phyloP scores from a whole-genome alignment of 1,284 basidiomycete species.

The Mrakiaceae sp. region DNA sequence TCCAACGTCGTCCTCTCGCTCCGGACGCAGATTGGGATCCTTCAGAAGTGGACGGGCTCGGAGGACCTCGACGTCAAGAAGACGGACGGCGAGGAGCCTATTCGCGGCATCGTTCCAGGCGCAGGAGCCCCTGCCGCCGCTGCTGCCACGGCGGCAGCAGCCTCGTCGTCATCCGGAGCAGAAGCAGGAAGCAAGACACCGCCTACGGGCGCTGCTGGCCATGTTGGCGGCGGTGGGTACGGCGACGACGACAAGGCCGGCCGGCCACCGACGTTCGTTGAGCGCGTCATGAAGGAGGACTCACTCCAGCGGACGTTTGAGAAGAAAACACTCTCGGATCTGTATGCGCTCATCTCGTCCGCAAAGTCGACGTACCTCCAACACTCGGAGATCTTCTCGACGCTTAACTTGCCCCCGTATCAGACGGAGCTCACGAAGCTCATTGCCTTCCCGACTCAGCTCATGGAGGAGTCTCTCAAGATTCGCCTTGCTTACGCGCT shows the following conservation, averaged over 20 bases:
- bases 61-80: conserved; percentile 77
- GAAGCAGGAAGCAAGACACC: neutral
- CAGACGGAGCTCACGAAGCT: conserved; percentile 85
- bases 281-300: conserved; percentile 91
- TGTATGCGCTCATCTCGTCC: conserved; percentile 72
- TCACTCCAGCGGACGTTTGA: conserved; percentile 88
- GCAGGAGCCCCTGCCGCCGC: conserved; percentile 25
- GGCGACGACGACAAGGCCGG: conserved; percentile 13
- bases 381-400: conserved; percentile 56
- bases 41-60: conserved; percentile 84
- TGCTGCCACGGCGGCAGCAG: neutral
- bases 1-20: conserved; percentile 67
- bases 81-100: conserved; percentile 53
- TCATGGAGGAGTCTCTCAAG: conserved; percentile 82
- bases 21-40: conserved; percentile 59
- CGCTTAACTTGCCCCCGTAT: conserved; percentile 86
- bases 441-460: conserved; percentile 87
- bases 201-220: neutral
- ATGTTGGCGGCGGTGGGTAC: neutral
- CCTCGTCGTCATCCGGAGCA: neutral
- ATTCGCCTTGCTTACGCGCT: conserved; percentile 83
- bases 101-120: conserved; percentile 25
- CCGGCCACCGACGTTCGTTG: conserved; percentile 77
- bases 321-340: conserved; percentile 77
- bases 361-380: conserved; percentile 81